Conservation (phyloP, 2,329 filamentous ascomycete species). For the Amauroascus niger region DNA sequence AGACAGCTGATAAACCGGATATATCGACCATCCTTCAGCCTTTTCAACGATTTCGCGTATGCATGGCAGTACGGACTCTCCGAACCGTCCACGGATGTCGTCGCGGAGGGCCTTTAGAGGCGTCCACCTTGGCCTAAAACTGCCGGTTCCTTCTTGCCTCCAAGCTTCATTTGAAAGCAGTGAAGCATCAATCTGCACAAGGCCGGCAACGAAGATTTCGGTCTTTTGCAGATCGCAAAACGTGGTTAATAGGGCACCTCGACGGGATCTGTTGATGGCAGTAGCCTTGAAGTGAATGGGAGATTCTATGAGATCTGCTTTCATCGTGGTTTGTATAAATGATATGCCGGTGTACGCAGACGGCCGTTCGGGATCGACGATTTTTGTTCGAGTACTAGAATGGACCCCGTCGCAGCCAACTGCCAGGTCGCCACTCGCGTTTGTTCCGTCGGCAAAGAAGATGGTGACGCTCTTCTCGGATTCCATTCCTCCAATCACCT, state of each 20-base stretch:
- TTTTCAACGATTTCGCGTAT: slow-evolving; percentile 31
- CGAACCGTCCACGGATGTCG: slow-evolving; percentile 32
- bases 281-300: slow-evolving; percentile 33
- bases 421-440: slow-evolving; percentile 29
- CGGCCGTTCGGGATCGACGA: slow-evolving; percentile 28
- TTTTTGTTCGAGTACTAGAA: slow-evolving; percentile 30
- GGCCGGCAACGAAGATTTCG: slow-evolving; percentile 34
- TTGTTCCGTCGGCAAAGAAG: slow-evolving; percentile 32
- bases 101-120: slow-evolving; percentile 29
- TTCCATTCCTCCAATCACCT: slow-evolving; percentile 31
- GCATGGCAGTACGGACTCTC: slow-evolving; percentile 28
- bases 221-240: slow-evolving; percentile 30
- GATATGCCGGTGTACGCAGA: slow-evolving; percentile 37
- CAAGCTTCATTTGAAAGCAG: slow-evolving; percentile 20
- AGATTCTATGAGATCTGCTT: slow-evolving; percentile 20
- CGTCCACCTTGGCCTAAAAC: slow-evolving; percentile 26
- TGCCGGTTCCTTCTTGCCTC: slow-evolving; percentile 11
- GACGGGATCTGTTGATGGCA: slow-evolving; percentile 32
- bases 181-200: slow-evolving; percentile 30
- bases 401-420: slow-evolving; percentile 37
- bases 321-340: slow-evolving; percentile 31
- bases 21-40: slow-evolving; percentile 35
- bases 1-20: slow-evolving; percentile 37
- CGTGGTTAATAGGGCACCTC: slow-evolving; percentile 34
- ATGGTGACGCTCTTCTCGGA: slow-evolving; percentile 25